Base-by-base conservation (phyloP, 352 stramenopile species). In the Phytophthora meadii region DNA sequence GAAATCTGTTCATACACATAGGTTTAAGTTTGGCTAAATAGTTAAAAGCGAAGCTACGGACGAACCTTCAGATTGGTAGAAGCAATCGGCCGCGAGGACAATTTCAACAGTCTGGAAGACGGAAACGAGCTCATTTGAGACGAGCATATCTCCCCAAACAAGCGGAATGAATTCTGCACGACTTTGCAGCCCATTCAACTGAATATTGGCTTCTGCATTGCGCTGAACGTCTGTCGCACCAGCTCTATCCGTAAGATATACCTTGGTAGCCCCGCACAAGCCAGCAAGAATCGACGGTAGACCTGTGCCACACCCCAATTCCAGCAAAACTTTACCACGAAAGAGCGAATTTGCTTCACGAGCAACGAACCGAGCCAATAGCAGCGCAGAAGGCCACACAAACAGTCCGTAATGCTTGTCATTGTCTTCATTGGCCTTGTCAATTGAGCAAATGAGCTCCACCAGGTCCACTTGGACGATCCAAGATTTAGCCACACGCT, bases 361-460 rank as follows among this genome's bases (percentile, higher is more conserved):
- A 1, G 77, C 79, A 17, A 92, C 24, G 54, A 84, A 88, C 15
- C 71, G 73, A 37, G 81, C 78, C 17, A 92, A 53, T 25, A 86
- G 53, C 28, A 83, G 59, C 7, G 83, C 83, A 0, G 77, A 84
- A 1, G 83, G 81, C 83, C 83, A 92, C 17, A 92, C 49, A 48
- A 92, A 92, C 53, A 92, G 64, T 14, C 81, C 83, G 19, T 84
- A 92, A 54, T 90, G 67, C 28, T 84, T 79, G 19, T 81, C 68
- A 17, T 72, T 65, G 5, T 76, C 64, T 27, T 81, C 65, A n/a
- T 81, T 72, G 3, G 68, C 65, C 25, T 75, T 37, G 22, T 73
- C 61, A 7, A 87, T 53, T 44, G 79, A 57, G 17, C 79, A 65
- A 68, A 92, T 90, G 28, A 84, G 44, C 56, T 92, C 81, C 11